Percentiles rank a stretch among this genome's conserved stretches.
Conservation (phyloP, 306 rosid species). For the Cyamopsis tetragonoloba region DNA sequence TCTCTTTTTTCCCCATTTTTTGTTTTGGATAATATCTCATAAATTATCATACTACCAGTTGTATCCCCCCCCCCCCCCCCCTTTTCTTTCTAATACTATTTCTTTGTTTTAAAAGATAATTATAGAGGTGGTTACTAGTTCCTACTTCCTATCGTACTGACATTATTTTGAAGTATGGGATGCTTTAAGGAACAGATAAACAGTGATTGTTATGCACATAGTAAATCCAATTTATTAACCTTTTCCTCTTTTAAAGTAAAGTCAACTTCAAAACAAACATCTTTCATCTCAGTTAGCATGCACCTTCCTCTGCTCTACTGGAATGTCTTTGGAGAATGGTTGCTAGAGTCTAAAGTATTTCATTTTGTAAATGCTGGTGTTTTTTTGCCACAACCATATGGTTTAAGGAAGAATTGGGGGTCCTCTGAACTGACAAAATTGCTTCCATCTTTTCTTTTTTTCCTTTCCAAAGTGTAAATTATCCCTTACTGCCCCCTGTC, state of each 20-base stretch:
- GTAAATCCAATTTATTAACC: not conserved
- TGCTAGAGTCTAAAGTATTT: not conserved
- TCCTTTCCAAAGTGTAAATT: not conserved
- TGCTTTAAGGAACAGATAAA: not conserved
- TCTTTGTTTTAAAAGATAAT: not conserved
- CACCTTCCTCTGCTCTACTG: not conserved
- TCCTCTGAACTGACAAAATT: not conserved
- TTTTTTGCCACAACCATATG: not conserved
- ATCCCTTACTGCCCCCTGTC: not conserved
- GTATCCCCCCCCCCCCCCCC: not conserved
- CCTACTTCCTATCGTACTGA: not conserved
- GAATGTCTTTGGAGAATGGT: slow-evolving; percentile 4
- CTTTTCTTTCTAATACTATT: not conserved
- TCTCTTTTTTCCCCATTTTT: not conserved
- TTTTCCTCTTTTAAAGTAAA: not conserved
- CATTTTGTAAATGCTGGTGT: not conserved
- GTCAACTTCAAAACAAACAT: not conserved
- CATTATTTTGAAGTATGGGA: not conserved
- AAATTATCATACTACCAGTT: not conserved
- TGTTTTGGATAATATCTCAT: not conserved
- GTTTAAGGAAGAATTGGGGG: not conserved
- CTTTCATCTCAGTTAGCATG: not conserved
- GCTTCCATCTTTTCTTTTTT: not conserved
- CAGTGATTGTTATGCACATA: not conserved
- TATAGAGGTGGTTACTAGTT: not conserved